Evolutionary conservation across 352 stramenopile species (phyloP).

Genomic region (Pythium rishiriense): DNA sequence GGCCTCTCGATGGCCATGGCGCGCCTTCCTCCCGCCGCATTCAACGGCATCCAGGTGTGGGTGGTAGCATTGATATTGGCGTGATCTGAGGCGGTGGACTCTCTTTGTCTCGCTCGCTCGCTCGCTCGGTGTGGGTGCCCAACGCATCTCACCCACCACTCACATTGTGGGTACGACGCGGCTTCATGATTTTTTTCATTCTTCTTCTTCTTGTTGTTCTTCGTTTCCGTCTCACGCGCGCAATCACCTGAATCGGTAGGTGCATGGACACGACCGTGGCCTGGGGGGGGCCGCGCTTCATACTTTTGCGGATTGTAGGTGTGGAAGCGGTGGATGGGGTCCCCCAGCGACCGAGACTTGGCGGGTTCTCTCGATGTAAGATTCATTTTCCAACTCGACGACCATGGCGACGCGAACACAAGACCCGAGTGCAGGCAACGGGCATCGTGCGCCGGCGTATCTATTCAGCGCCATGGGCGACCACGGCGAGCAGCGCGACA

Average conservation of each 20-base stretch:
- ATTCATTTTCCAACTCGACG: neutral
- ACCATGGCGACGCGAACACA: neutral
- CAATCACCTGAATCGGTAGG: neutral
- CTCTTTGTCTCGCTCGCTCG: too few species aligned
- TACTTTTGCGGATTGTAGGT: slow-evolving; percentile 5
- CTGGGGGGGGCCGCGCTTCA: neutral
- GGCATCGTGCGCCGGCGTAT: neutral
- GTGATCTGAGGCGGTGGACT: too few species aligned
- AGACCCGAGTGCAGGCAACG: neutral
- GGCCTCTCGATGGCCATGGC: too few species aligned
- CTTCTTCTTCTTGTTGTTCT: neutral
- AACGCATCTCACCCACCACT: neutral
- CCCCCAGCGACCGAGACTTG: too few species aligned
- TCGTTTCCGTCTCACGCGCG: neutral
- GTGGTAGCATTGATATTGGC: too few species aligned
- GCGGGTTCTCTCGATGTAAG: too few species aligned
- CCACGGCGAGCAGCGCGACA: neutral
- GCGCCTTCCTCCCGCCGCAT: too few species aligned
- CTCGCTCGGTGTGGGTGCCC: neutral
- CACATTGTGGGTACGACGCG: neutral
- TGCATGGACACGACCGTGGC: neutral
- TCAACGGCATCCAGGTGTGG: too few species aligned
- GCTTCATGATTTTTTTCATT: neutral
- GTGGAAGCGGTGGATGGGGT: neutral
- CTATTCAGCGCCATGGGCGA: slow-evolving; percentile 7